A percentile compares a stretch with the other conserved stretches of the same genome.
These are phyloP conservation scores for Cercospora zeina DNA, from an alignment of 2,329 filamentous ascomycete genomes.

Conservation along the genomic window DNA sequence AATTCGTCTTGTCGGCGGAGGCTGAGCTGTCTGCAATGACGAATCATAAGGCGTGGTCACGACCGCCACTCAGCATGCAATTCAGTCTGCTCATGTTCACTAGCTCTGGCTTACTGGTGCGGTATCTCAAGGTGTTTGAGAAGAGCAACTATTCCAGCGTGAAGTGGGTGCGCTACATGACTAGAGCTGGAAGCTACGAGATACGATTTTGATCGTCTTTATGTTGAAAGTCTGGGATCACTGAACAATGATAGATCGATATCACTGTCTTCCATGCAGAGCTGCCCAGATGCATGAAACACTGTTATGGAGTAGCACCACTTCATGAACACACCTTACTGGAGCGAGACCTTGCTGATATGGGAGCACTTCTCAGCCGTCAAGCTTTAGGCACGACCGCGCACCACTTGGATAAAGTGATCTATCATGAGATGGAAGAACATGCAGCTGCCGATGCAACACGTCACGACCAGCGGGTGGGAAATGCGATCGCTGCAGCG, in stretches of 20 bases:
- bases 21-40: conserved; percentile 95
- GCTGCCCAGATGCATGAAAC: not conserved
- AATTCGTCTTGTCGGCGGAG: conserved; percentile 92
- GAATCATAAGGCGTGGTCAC: conserved; percentile 94
- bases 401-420: not conserved
- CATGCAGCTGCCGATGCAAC: not conserved
- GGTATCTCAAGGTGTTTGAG: conserved; percentile 98
- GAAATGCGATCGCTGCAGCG: not conserved
- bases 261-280: no score
- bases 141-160: conserved; percentile 99
- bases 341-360: not conserved
- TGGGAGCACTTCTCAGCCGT: no score
- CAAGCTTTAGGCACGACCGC: not conserved
- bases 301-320: not conserved
- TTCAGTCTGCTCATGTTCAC: conserved; percentile 99
- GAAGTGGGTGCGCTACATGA: conserved; percentile 99
- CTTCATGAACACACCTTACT: not conserved
- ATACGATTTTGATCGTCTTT: conserved; percentile 53
- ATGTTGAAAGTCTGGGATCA: not conserved
- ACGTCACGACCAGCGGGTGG: not conserved
- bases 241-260: not conserved
- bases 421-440: not conserved
- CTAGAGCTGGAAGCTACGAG: conserved; percentile 93
- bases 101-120: conserved; percentile 83
- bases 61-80: conserved; percentile 85